Base-by-base conservation (phyloP, 1,284 basidiomycete genomes). In the Leccinum pachyderme region DNA sequence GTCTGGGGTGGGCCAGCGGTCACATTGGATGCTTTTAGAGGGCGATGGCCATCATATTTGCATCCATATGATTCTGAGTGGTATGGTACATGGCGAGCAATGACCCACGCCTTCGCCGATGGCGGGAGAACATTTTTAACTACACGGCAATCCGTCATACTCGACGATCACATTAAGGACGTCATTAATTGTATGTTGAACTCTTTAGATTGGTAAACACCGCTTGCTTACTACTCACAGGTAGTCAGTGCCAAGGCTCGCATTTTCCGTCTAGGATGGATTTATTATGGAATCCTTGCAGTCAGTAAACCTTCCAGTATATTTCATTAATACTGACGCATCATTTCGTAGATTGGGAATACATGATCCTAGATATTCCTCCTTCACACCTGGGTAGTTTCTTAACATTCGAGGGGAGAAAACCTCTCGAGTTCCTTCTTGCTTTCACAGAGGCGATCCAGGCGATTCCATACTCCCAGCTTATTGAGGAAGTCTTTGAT, bases 211-310 rank as follows among this genome's bases (percentile, higher is more conserved):
- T 4, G 5, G n/a, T 8, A n/a, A 28, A 31, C 13, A 12, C n/a
- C 7, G 25, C 35, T 9, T 27, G 52, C 33, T 7, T 27, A 28
- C 5, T 22, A 35, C n/a, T 15, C 41, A 44, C n/a, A 53, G 51
- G 48, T 49, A 47, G 24, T 31, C 49, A 47, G 29, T 73, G 71
- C 63, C 50, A 50, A 57, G 41, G 58, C 50, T 39, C 65, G 65
- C 49, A 31, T 39, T 46, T 41, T 33, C 27, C 49, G 56, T 32
- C 47, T 32, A 5, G 52, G 51, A 7, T 18, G 43, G 29, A 47
- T 47, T 44, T 31, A 6, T 48, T 75, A n/a, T 72, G 64, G 69
- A 71, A 62, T 43, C 56, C 63, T 57, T 63, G 56, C 46, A 73
- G 70, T 69, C 53, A 61, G 66, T 50, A 27, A 35, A 31, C 12